Evolutionary conservation across 345 rosid species (phyloP), one percentile per base, ranked within the genome.

Genomic region (Citrus maxima): DNA sequence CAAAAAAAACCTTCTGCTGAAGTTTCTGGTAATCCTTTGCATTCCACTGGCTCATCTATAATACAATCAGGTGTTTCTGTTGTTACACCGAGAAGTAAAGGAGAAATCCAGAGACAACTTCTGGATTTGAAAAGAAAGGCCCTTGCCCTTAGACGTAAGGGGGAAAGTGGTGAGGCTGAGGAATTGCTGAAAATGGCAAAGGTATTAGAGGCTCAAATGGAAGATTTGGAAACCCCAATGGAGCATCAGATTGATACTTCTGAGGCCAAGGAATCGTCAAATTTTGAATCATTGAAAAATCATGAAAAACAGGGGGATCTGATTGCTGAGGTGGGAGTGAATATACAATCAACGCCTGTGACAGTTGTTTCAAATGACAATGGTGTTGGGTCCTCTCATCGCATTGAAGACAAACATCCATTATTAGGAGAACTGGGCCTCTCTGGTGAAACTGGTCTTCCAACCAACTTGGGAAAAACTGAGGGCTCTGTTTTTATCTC

Each of bases 41-140:
- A 79, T 59, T 83, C 85, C 28, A 62, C 67, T 2, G 82, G 58
- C 35, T 69, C 78, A 55, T 78, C 73, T 9, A 3, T n/a, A 30
- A 25, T 10, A 12, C 56, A 73, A 37, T 49, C 77, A 7, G 71
- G 76, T 60, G 25, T 72, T 70, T 72, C 81, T 42, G 65, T 30
- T 75, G 67, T 60, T 25, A 74, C 72, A 61, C 77, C 79, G 56
- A 84, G 87, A 85, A 88, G 78, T 51, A 89, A 84, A 84, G 87
- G 85, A 42, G 90, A 89, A 82, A 85, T 87, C 72, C 90, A 88
- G 74, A 83, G 84, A 87, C 90, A 90, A 75, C 92, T 89, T 62
- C 60, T 88, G 76, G 89, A 84, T 74, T 80, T 91, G 78, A 89
- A 88, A 80, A 88, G 93, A 76, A 88, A 86, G 75, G 92, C 88